These are phyloP conservation scores for Phytophthora pini DNA, from an alignment of 352 stramenopile species.

Conservation along the genomic window DNA sequence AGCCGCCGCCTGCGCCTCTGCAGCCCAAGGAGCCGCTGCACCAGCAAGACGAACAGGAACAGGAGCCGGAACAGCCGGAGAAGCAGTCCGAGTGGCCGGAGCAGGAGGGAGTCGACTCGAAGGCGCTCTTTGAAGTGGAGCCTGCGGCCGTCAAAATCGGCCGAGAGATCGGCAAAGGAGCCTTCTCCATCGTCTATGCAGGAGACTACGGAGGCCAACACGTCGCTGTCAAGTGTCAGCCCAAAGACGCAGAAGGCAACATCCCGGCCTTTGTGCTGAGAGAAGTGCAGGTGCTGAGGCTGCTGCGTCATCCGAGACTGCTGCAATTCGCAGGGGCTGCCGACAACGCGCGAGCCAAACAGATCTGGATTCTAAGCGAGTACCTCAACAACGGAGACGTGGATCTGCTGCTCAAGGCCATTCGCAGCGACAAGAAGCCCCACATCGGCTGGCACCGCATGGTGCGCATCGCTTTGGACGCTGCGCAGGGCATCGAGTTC, in stretches of 20 bases:
- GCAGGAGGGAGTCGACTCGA: conserved; percentile 20
- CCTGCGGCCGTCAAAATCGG: conserved; percentile 70
- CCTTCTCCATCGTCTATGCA: conserved; percentile 82
- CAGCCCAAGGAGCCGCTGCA: conserved; percentile 13
- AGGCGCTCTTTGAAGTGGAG: conserved; percentile 64
- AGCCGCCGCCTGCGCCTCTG: conserved; percentile 7
- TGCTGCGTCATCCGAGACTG: conserved; percentile 74
- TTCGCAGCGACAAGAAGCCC: conserved; percentile 46
- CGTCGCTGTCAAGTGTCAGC: conserved; percentile 88
- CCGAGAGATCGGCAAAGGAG: conserved; percentile 85
- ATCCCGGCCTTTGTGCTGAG: conserved; percentile 81
- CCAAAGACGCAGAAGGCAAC: conserved; percentile 73
- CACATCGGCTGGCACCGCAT: conserved; percentile 74
- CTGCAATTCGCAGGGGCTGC: conserved; percentile 80
- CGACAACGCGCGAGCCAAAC: conserved; percentile 70
- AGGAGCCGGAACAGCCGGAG: conserved; percentile 28
- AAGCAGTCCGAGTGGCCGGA: conserved; percentile 32
- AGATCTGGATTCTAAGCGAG: conserved; percentile 88
- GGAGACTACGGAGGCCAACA: conserved; percentile 76
- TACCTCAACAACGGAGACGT: conserved; percentile 81
- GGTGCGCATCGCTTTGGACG: conserved; percentile 75
- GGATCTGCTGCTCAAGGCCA: conserved; percentile 66
- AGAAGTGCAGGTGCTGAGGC: conserved; percentile 75
- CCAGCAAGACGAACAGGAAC: conserved; percentile 20
- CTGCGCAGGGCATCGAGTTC: conserved; percentile 94